phyloP scores from a whole-genome alignment of 352 stramenopile genomes.

The Phytophthora idaei region DNA sequence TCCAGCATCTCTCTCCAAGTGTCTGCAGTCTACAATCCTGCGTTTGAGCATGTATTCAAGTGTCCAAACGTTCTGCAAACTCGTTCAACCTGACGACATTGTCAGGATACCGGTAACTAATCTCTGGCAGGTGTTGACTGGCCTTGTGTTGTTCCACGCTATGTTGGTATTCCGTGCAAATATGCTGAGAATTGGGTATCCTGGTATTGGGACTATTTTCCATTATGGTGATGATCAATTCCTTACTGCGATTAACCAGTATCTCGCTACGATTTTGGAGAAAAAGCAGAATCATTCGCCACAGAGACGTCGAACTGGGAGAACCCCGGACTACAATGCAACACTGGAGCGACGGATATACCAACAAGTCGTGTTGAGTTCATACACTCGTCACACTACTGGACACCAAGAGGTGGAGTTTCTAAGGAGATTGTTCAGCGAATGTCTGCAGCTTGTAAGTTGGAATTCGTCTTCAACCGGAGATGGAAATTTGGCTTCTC shows the following conservation, averaged over 20 bases:
- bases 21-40: conserved; percentile 47
- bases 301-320: conserved; percentile 5
- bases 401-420: conserved; percentile 27
- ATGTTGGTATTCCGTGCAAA: conserved; percentile 30
- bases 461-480: conserved; percentile 5
- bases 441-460: conserved; percentile 26
- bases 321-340: not conserved
- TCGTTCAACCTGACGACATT: conserved; percentile 9
- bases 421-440: conserved; percentile 24
- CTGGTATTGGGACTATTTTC: conserved; percentile 11
- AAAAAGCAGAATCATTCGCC: conserved; percentile 12
- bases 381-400: conserved; percentile 21
- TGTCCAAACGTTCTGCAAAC: conserved; percentile 11
- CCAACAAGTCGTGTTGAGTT: conserved; percentile 30
- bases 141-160: conserved; percentile 53
- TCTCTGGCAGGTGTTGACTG: conserved; percentile 40
- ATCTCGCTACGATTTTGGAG: conserved; percentile 7
- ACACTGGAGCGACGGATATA: conserved; percentile 19
- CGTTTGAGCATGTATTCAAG: conserved; percentile 40
- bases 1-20: conserved; percentile 38
- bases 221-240: conserved; percentile 23
- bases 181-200: conserved; percentile 17
- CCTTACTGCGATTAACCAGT: conserved; percentile 37
- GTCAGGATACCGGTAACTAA: not conserved
- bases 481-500: not conserved